Evolutionary conservation across 768 basidiomycete genomes (phyloP), one percentile per base, ranked within the genome.

Genomic region (Lepiota venenata): DNA sequence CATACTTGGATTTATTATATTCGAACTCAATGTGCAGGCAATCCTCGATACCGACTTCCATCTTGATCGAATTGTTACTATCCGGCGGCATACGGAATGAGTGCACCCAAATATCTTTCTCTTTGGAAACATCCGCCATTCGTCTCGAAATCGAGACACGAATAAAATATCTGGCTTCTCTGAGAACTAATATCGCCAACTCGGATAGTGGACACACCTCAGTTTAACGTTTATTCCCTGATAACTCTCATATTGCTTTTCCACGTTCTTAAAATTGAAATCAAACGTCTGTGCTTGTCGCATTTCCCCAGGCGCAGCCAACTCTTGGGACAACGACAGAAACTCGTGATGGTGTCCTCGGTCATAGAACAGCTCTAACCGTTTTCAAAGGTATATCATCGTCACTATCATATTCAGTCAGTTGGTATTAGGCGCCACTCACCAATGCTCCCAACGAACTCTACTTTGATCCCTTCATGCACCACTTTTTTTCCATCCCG

Each of bases 31-130:
- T 99, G 68, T 98, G 96, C 63, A 98, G 71, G 69, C 97, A 98
- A 65, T 98, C 97, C 68, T 98, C 97, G 56, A 99, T 99, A 7
- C 97, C 97, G 36, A 98, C 97, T 73, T 98, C 97, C 97, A 99
- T 98, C 79, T 96, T 98, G 74, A 98, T 98, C 39, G 92, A 88
- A 68, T 96, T 98, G 69, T 97, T 98, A 64, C 84, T 91, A 69
- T 98, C 97, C 52, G 96, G 94, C 9, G 96, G 97, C 92, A 98
- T 98, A 36, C 95, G 88, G 76, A 89, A 99, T 3, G 91, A 96
- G 69, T 99, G 96, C 3, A 98, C 96, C 96, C 96, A 98, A 16
- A 98, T 66, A 58, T 99, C 97, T 66, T 79, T 87, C 71, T 98
- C 97, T 70, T 96, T 96, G 44, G 81, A 74, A 4, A 95, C 92